Evolutionary conservation across 148 eudicot species (phyloP).

Genomic region (Agrostemma githago): DNA sequence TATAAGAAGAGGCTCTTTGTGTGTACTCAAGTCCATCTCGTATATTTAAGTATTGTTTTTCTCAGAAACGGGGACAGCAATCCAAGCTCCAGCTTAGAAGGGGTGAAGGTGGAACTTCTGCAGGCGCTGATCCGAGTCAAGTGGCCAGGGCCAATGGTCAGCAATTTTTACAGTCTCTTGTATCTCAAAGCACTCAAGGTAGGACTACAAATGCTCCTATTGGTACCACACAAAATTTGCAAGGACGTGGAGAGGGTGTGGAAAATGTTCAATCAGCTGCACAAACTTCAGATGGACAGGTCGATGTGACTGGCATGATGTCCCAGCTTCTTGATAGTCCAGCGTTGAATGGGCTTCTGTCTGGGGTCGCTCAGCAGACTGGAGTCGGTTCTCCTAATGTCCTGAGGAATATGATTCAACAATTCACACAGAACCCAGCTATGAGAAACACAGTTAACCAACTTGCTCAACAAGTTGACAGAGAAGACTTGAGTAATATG

Average conservation of each 20-base stretch:
- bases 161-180: conserved; percentile 63
- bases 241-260: conserved; percentile 25
- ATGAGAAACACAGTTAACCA: conserved; percentile 85
- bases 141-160: conserved; percentile 41
- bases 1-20: not conserved
- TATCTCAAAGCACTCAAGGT: conserved; percentile 39
- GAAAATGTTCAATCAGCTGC: conserved; percentile 22
- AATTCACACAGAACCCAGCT: conserved; percentile 73
- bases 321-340: conserved; percentile 72
- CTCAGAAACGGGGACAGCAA: conserved; percentile 52
- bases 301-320: conserved; percentile 59
- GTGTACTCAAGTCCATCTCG: not conserved
- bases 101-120: conserved; percentile 38
- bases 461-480: conserved; percentile 77
- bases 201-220: conserved; percentile 21
- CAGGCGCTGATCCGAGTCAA: conserved; percentile 36
- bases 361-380: conserved; percentile 81
- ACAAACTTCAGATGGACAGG: conserved; percentile 37
- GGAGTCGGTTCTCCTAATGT: conserved; percentile 83
- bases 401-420: conserved; percentile 76
- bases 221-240: conserved; percentile 27
- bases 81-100: conserved; percentile 33
- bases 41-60: conserved; percentile 1
- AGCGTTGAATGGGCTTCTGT: conserved; percentile 60
- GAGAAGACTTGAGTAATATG: conserved; percentile 58